These are phyloP conservation scores for Aureobasidium sp. DNA, from an alignment of 2,329 filamentous ascomycete species.

Conservation along the genomic window DNA sequence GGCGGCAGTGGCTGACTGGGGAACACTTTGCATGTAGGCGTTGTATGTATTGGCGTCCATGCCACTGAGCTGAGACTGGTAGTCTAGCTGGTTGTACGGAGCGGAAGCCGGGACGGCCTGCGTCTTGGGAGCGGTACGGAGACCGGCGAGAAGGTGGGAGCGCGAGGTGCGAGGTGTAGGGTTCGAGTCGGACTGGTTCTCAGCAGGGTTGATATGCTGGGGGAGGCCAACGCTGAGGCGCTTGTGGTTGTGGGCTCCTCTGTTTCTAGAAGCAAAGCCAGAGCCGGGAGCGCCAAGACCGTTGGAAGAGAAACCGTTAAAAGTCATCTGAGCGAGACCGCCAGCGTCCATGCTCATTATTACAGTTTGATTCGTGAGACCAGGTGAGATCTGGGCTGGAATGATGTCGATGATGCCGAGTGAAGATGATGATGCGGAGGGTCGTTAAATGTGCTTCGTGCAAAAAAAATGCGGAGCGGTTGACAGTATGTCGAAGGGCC, in stretches of 20 bases:
- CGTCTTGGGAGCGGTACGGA: constrained; percentile 89
- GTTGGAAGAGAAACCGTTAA: constrained; percentile 60
- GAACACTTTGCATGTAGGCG: constrained; percentile 38
- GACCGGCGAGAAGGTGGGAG: constrained; percentile 83
- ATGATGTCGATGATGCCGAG: constrained; percentile 2
- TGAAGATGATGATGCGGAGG: not conserved
- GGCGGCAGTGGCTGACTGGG: constrained; percentile 51
- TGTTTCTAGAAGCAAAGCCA: constrained; percentile 81
- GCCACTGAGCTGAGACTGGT: constrained; percentile 36
- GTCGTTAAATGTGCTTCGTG: constrained; percentile 10
- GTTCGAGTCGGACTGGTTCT: constrained; percentile 57
- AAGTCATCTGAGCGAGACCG: constrained; percentile 99
- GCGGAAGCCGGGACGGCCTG: constrained; percentile 58
- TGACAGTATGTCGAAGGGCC: not conserved
- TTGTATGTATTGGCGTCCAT: constrained; percentile 34
- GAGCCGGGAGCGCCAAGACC: constrained; percentile 67
- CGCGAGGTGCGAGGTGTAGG: constrained; percentile 77
- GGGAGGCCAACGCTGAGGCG: constrained; percentile 70
- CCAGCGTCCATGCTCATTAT: constrained; percentile 74
- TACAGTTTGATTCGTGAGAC: constrained; percentile 15
- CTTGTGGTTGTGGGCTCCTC: constrained; percentile 71
- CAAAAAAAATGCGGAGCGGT: not conserved
- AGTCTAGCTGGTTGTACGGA: constrained; percentile 49
- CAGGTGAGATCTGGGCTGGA: constrained; percentile 6
- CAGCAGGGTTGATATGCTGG: constrained; percentile 58